Conservation (phyloP, 169 alveolate genomes). For the Cryptosporidium felis region DNA sequence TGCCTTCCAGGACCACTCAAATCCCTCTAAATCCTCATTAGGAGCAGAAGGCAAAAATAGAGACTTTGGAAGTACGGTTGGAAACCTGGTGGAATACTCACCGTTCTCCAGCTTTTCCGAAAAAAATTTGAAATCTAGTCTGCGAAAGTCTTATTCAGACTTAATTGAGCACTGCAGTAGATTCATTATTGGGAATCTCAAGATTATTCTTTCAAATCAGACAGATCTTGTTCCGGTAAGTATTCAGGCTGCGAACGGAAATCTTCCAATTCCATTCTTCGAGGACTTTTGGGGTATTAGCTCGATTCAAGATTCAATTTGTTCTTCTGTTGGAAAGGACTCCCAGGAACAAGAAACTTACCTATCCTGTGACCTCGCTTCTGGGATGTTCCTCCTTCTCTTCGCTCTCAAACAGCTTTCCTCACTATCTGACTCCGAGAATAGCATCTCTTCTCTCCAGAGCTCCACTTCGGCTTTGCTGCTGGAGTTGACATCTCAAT, state of each 20-base stretch:
- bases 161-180: constrained; percentile 6
- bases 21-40: neutral
- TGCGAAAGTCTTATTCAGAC: neutral
- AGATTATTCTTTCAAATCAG: neutral
- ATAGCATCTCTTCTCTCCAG: neutral
- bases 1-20: constrained; percentile 19
- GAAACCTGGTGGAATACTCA: constrained; percentile 14
- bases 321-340: neutral
- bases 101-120: constrained; percentile 17
- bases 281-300: constrained; percentile 2
- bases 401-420: constrained; percentile 24
- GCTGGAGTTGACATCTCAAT: constrained; percentile 39
- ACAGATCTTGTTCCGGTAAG: neutral
- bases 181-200: neutral
- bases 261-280: neutral
- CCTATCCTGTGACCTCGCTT: constrained; percentile 21
- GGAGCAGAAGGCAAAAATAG: neutral
- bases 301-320: neutral
- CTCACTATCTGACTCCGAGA: neutral
- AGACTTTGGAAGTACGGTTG: constrained; percentile 11
- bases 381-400: constrained; percentile 4
- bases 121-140: neutral
- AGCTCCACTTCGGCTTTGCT: neutral
- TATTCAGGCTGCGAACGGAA: neutral
- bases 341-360: constrained; percentile 11